Base-by-base conservation (phyloP, 176 grass and related monocot genomes). In the Ensete glaucum region DNA sequence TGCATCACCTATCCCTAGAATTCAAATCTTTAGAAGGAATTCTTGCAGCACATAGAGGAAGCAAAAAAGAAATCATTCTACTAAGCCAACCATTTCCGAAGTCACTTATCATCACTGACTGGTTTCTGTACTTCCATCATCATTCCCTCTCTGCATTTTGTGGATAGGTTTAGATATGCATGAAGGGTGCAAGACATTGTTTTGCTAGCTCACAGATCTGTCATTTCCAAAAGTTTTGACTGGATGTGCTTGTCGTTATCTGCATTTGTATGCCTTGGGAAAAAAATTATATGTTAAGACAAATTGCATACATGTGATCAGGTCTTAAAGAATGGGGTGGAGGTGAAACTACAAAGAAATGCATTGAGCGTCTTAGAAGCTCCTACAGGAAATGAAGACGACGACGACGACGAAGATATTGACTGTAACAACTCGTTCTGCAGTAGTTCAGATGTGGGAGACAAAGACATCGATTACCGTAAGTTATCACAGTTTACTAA, bases 361-460 rank as follows among this genome's bases (percentile, higher is more conserved):
- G 72, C 72, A 15, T 34, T 74, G 52, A 74, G 72, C 13, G 72
- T 74, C 53, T 17, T 74, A 20, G 72, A 74, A 74, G 72, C 72
- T 74, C 72, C 72, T 55, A 74, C 72, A 0, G 72, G 72, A 26
- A 74, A 74, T n/a, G 72, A 74, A 55, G 53, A 58, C 17, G 67
- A 70, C 1, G 69, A 72, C 8, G 72, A 74, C 2, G 71, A 1
- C 24, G 24, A 23, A 23, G 22, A 27, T 4, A 56, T 58, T 17
- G 72, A 74, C 10, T 74, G 53, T 58, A 53, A 88, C 6, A 96
- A 79, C 75, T 96, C 88, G 0, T 72, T 88, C 76, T 96, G 88
- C 56, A 85, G 92, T 66, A 96, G 88, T 74, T 96, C 86, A 0
- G 73, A 88, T 19, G 77, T 87, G 83, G 83, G 76, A 23, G 86